Evolutionary conservation across 345 rosid species (phyloP).

Genomic region (Passiflora organensis): DNA sequence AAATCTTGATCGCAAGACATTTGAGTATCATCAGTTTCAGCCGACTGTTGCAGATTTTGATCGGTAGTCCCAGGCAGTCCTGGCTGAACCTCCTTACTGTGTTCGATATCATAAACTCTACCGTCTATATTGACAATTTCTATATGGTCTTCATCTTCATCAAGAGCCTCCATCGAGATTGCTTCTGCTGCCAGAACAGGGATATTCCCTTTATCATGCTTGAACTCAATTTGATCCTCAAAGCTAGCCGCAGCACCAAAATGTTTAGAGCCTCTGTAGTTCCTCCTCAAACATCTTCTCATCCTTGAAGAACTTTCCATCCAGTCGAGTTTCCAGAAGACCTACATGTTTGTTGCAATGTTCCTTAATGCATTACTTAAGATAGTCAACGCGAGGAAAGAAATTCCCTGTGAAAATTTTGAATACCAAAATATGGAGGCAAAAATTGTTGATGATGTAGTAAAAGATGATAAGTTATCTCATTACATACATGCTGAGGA

Average conservation of each 20-base stretch:
- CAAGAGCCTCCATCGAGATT: conserved; percentile 61
- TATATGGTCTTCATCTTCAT: conserved; percentile 77
- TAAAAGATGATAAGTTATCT: conserved; percentile 6
- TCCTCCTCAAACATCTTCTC: conserved; percentile 81
- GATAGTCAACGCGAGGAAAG: conserved; percentile 2
- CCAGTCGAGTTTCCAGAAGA: conserved; percentile 95
- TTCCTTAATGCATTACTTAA: conserved; percentile 1
- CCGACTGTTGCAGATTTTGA: conserved; percentile 39
- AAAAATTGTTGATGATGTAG: background rate
- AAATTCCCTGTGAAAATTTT: background rate
- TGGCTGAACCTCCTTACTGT: conserved; percentile 36
- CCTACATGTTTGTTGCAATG: conserved; percentile 35
- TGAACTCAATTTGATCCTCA: conserved; percentile 53
- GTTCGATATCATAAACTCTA: conserved; percentile 38
- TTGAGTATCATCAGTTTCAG: conserved; percentile 46
- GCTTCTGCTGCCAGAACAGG: conserved; percentile 84
- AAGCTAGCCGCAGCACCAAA: conserved; percentile 87
- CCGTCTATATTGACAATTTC: conserved; percentile 57
- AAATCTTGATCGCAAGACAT: conserved; percentile 44
- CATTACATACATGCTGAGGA: conserved; percentile 63
- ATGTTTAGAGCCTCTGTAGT: conserved; percentile 81
- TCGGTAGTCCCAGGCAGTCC: conserved; percentile 45
- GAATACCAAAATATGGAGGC: conserved; percentile 6
- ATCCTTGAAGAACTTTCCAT: conserved; percentile 96
- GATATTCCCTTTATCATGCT: conserved; percentile 40